A percentile compares a stretch with the other conserved stretches of the same genome.
Conservation (phyloP, 495 filamentous ascomycete genomes). For the Penicillium paradoxum region DNA sequence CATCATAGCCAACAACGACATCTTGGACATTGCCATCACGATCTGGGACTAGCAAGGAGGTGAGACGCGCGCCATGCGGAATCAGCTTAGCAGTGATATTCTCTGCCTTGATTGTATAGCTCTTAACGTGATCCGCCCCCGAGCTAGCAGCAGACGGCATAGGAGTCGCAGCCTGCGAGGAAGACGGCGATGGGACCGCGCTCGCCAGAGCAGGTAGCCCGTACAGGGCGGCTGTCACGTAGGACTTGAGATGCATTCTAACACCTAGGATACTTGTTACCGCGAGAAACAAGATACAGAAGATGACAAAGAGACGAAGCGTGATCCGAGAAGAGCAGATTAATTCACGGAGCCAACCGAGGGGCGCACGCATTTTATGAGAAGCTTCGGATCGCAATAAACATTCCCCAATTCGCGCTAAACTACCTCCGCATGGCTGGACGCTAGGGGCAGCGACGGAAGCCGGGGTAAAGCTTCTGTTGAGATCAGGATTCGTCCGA, state of each 20-base stretch:
- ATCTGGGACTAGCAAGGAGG: conserved; percentile 70
- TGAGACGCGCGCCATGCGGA: conserved; percentile 72
- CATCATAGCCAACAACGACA: conserved; percentile 74
- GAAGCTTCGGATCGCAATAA: conserved; percentile 13
- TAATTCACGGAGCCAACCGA: conserved; percentile 28
- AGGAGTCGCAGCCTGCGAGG: conserved; percentile 7
- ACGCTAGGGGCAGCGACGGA: conserved; percentile 24
- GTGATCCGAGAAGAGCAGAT: conserved; percentile 32
- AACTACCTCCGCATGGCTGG: conserved; percentile 20
- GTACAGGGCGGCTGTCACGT: conserved; percentile 32
- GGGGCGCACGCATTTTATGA: conserved; percentile 26
- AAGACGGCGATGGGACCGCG: conserved; percentile 13
- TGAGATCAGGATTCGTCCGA: conserved; percentile 20
- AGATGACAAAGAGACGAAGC: conserved; percentile 25
- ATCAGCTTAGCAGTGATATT: conserved; percentile 72
- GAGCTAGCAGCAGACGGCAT: conserved; percentile 6
- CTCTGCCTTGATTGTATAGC: conserved; percentile 67
- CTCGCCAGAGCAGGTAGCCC: conserved; percentile 32
- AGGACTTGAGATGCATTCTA: conserved; percentile 41
- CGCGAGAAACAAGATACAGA: conserved; percentile 30
- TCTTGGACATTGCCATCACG: conserved; percentile 59
- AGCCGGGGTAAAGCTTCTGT: conserved; percentile 22
- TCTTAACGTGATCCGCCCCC: conserved; percentile 38
- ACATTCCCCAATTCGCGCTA: conserved; percentile 15
- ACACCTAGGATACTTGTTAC: conserved; percentile 25